These are phyloP conservation scores for Ophiosphaerella korrae DNA, from an alignment of 2,329 filamentous ascomycete genomes.

Conservation along the genomic window DNA sequence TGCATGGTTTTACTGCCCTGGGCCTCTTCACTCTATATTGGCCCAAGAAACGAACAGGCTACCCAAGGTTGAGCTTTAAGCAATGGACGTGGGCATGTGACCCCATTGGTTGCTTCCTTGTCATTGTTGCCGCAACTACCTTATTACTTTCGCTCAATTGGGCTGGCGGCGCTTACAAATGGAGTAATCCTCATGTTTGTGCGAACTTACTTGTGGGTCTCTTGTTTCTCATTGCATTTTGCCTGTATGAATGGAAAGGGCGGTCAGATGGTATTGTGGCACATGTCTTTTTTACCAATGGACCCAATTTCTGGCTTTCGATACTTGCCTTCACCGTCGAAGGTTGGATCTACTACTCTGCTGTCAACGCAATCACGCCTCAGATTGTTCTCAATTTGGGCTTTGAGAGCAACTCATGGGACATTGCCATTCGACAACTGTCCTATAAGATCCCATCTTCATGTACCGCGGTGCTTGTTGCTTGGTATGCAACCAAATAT, in stretches of 20 bases:
- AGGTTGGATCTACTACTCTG: conserved; percentile 59
- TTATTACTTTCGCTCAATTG: conserved; percentile 39
- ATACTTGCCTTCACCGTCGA: conserved; percentile 63
- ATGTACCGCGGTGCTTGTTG: conserved; percentile 26
- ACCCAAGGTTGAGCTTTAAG: conserved; percentile 30
- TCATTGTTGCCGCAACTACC: conserved; percentile 32
- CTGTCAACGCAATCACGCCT: conserved; percentile 40
- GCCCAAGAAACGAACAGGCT: conserved; percentile 37
- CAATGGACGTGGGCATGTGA: conserved; percentile 38
- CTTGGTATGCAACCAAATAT: conserved; percentile 33
- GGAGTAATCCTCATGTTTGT: conserved; percentile 31
- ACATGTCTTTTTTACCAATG: conserved; percentile 60
- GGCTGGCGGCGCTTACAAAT: conserved; percentile 34
- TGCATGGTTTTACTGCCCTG: conserved; percentile 56
- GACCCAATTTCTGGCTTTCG: conserved; percentile 61
- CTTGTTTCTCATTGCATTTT: conserved; percentile 30
- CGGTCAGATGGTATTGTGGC: conserved; percentile 60
- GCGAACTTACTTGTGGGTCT: conserved; percentile 31
- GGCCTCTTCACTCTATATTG: conserved; percentile 52
- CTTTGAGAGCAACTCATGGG: conserved; percentile 37
- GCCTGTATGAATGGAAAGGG: conserved; percentile 57
- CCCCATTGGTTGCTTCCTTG: conserved; percentile 32
- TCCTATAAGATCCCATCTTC: conserved; percentile 34
- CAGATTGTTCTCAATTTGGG: conserved; percentile 41
- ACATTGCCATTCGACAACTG: conserved; percentile 37